phyloP scores from a whole-genome alignment of 371 early-diverging fungal species.

The Mycotypha africana region DNA sequence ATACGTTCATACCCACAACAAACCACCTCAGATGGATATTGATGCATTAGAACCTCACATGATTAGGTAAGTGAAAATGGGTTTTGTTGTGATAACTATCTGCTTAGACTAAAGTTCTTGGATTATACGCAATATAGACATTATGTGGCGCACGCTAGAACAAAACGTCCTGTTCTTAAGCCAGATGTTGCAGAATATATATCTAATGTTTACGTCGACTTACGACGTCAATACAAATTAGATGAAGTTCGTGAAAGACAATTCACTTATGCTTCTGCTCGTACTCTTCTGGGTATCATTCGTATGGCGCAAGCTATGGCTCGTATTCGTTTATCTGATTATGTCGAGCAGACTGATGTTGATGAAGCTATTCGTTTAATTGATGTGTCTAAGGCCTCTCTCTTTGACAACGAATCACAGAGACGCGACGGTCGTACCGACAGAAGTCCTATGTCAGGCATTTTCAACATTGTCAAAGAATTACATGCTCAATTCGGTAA shows the following conservation, averaged over 20 bases:
- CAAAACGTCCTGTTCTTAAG: conserved; percentile 70
- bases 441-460: conserved; percentile 44
- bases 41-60: conserved; percentile 63
- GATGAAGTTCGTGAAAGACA: conserved; percentile 54
- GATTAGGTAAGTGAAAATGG: conserved; percentile 68
- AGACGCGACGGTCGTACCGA: conserved; percentile 32
- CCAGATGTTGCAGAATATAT: conserved; percentile 77
- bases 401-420: conserved; percentile 42
- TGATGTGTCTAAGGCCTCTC: conserved; percentile 75
- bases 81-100: no score
- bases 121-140: conserved; percentile 46
- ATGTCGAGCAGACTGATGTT: conserved; percentile 83
- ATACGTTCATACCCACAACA: conserved; percentile 83
- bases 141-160: conserved; percentile 82
- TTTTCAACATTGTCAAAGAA: conserved; percentile 58
- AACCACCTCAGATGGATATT: conserved; percentile 65
- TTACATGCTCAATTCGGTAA: conserved; percentile 25
- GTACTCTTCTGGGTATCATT: conserved; percentile 89
- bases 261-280: conserved; percentile 64
- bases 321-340: conserved; percentile 77
- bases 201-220: conserved; percentile 82
- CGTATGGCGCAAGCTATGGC: conserved; percentile 91
- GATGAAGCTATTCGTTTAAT: conserved; percentile 94
- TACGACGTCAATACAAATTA: conserved; percentile 71
- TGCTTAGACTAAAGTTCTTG: no score